Base-by-base conservation (phyloP, 345 rosid species). In the Citropsis articulata region DNA sequence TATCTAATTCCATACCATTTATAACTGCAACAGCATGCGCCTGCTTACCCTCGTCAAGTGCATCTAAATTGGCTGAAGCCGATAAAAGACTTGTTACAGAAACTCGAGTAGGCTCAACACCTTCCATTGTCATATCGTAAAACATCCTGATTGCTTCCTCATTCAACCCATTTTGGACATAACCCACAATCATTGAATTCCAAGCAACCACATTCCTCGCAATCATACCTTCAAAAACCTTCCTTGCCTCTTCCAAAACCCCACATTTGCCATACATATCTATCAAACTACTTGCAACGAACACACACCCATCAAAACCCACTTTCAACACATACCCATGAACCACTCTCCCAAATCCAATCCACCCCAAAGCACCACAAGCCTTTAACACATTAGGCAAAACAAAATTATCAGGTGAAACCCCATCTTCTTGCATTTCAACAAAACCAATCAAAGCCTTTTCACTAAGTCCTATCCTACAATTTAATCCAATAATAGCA, bases 351-450 rank as follows among this genome's bases (percentile, higher is more conserved):
- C 94, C 97, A 72, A 87, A 81, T 27, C 83, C 75, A 77, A 83
- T 71, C 92, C 91, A 79, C 71, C 28, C 63, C 82, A 92, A 81
- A 30, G 88, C 91, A 66, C 90, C 93, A 66, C 97, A 92, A 24
- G 94, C 95, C 62, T 94, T 94, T 36, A 87, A 81, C 75, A 84
- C 93, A 81, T 89, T 92, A 24, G 98, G 98, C 64, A 90, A 48
- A 36, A 92, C 90, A 55, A 89, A 92, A 81, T 91, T 91, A 77
- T 94, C 97, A 1, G 94, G 89, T 22, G 75, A 81, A 68, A 86
- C n/a, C 50, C 88, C 96, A 33, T 72, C 70, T 72, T 89, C 83
- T 30, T 82, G 81, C 93, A 89, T 94, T 77, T 90, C 89, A 73
- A 88, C 80, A 40, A 85, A 85, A 71, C 91, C 88, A 80, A 77